A percentile compares a stretch with the other conserved stretches of the same genome.
Conservation (phyloP, 2,329 filamentous ascomycete genomes). For the Fusarium drepaniforme region DNA sequence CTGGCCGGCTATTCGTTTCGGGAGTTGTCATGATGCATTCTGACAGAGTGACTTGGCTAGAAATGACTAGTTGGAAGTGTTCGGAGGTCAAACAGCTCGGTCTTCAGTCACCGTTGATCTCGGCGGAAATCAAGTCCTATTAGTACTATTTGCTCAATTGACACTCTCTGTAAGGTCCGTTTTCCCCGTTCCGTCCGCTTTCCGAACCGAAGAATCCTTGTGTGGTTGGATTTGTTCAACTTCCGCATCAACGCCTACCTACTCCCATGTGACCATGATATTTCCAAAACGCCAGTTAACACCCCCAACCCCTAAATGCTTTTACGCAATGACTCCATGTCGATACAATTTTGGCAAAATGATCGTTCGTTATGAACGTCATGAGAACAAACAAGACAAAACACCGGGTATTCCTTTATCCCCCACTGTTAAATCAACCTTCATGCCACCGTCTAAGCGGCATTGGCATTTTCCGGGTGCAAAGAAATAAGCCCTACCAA, state of each 20-base stretch:
- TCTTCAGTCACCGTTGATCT: conserved; percentile 32
- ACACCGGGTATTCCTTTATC: conserved; percentile 42
- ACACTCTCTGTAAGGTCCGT: conserved; percentile 2
- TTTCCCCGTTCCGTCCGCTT: conserved; percentile 18
- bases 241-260: conserved; percentile 5
- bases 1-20: conserved; percentile 42
- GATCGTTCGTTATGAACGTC: conserved; percentile 26
- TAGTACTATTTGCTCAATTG: conserved; percentile 27
- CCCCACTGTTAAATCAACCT: conserved; percentile 10
- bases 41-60: neutral
- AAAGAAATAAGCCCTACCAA: conserved; percentile 40
- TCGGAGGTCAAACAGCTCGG: conserved; percentile 16
- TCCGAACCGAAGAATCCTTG: conserved; percentile 24
- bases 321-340: neutral
- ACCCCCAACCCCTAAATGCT: neutral
- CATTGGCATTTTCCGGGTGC: conserved; percentile 37
- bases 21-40: conserved; percentile 41
- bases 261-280: conserved; percentile 19
- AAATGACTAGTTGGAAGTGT: conserved; percentile 12
- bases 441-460: conserved; percentile 11
- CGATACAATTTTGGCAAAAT: conserved; percentile 8
- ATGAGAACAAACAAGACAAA: conserved; percentile 15
- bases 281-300: conserved; percentile 1
- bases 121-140: conserved; percentile 19
- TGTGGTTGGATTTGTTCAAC: neutral